Evolutionary conservation across 2,329 filamentous ascomycete species (phyloP).

Genomic region (Coniochaeta hoffmannii): DNA sequence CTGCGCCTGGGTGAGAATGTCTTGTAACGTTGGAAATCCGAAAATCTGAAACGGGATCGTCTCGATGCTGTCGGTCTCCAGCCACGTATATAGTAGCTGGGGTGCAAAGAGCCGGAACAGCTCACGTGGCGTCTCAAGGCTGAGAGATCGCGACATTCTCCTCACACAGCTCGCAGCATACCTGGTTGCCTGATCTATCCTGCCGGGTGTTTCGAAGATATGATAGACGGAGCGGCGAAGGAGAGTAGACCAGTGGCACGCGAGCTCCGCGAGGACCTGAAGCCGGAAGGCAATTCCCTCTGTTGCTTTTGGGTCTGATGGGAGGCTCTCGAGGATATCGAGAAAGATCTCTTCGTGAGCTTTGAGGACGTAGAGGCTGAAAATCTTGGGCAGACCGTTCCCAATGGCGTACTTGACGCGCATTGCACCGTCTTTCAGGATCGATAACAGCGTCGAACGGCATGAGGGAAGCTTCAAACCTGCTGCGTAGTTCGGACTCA

Average conservation of each 20-base stretch:
- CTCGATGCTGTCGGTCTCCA: conserved; percentile 58
- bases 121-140: conserved; percentile 56
- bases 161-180: conserved; percentile 69
- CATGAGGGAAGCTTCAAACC: conserved; percentile 48
- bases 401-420: conserved; percentile 71
- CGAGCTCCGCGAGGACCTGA: conserved; percentile 67
- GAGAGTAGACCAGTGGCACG: conserved; percentile 77
- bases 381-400: conserved; percentile 62
- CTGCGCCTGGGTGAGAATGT: conserved; percentile 64
- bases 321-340: conserved; percentile 75
- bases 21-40: conserved; percentile 60
- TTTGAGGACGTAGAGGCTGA: conserved; percentile 73
- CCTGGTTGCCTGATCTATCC: conserved; percentile 53
- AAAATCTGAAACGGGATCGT: conserved; percentile 82
- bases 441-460: conserved; percentile 65
- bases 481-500: conserved; percentile 59
- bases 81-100: conserved; percentile 88
- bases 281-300: conserved; percentile 85
- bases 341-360: conserved; percentile 78
- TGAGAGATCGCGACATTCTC: conserved; percentile 57
- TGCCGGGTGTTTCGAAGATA: conserved; percentile 84
- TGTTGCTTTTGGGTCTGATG: conserved; percentile 58
- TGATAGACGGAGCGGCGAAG: conserved; percentile 84
- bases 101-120: conserved; percentile 81
- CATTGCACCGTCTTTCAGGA: conserved; percentile 61